Percentiles rank a stretch among this genome's conserved stretches.
These are phyloP conservation scores for Flaveria brownii DNA, from an alignment of 129 eudicot genomes.

Conservation along the genomic window DNA sequence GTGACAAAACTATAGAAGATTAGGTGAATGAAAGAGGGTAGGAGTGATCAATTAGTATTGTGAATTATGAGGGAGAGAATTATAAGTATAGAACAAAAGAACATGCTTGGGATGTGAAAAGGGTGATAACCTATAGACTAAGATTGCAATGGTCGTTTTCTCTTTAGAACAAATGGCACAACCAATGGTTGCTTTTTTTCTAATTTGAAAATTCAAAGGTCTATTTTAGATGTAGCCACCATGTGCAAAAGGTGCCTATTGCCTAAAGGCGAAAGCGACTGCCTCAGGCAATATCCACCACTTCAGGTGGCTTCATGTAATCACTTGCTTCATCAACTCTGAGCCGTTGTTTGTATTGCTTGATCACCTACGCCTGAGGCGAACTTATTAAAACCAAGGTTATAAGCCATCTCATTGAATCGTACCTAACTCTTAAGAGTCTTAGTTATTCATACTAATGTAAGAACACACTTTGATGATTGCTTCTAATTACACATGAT, in stretches of 20 bases:
- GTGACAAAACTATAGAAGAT: neutral
- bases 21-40: neutral
- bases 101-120: neutral
- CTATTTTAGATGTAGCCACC: neutral
- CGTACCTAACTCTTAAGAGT: neutral
- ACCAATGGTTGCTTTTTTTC: neutral
- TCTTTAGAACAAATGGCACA: neutral
- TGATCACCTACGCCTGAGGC: neutral
- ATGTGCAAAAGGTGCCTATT: neutral
- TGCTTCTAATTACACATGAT: slow-evolving; percentile 10
- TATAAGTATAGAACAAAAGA: neutral
- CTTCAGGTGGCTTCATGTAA: slow-evolving; percentile 2
- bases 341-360: neutral
- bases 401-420: neutral
- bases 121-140: neutral
- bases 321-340: neutral
- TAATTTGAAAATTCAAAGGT: neutral
- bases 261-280: neutral
- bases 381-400: neutral
- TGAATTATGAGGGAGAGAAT: neutral
- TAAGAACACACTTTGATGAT: slow-evolving; percentile 11
- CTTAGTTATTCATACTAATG: neutral
- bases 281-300: neutral
- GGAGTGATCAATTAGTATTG: neutral
- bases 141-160: neutral